Evolutionary conservation across 176 grass and related monocot genomes (phyloP).

Genomic region (Phoenix roebelenii): DNA sequence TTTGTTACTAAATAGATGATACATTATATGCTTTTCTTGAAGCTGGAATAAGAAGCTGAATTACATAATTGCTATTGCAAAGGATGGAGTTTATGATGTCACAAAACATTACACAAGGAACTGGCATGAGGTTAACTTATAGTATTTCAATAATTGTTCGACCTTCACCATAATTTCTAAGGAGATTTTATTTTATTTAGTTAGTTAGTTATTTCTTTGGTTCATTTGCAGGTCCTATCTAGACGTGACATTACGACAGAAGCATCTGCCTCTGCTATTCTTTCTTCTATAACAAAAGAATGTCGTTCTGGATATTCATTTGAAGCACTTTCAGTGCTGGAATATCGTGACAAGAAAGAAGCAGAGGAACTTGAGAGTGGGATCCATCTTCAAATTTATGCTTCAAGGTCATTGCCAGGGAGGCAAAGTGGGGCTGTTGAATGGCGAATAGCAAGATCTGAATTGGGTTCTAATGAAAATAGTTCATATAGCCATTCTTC

Average conservation of each 20-base stretch:
- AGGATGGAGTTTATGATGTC: conserved; percentile 71
- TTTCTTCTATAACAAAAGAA: conserved; percentile 64
- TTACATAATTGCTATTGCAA: conserved; percentile 83
- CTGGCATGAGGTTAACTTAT: conserved; percentile 66
- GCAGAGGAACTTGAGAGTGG: conserved; percentile 63
- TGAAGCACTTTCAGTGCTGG: conserved; percentile 35
- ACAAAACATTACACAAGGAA: conserved; percentile 93
- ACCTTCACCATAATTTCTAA: too few species aligned
- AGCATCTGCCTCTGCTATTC: conserved; percentile 34
- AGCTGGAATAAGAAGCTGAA: conserved; percentile 95
- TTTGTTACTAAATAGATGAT: too few species aligned
- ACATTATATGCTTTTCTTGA: conserved; percentile 22
- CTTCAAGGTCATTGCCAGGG: conserved; percentile 62
- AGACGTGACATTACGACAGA: conserved; percentile 72
- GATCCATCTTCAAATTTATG: conserved; percentile 50
- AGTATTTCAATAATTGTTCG: not conserved
- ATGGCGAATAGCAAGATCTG: conserved; percentile 71
- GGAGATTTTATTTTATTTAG: too few species aligned
- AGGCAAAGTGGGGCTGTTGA: conserved; percentile 91
- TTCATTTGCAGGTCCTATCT: conserved; percentile 63
- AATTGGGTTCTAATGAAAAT: conserved; percentile 45
- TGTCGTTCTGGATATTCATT: conserved; percentile 45
- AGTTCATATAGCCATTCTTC: conserved; percentile 51
- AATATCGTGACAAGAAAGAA: conserved; percentile 58
- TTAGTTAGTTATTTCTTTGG: not conserved